Evolutionary conservation across 352 stramenopile genomes (phyloP).

Genomic region (Globisporangium sylvaticum): DNA sequence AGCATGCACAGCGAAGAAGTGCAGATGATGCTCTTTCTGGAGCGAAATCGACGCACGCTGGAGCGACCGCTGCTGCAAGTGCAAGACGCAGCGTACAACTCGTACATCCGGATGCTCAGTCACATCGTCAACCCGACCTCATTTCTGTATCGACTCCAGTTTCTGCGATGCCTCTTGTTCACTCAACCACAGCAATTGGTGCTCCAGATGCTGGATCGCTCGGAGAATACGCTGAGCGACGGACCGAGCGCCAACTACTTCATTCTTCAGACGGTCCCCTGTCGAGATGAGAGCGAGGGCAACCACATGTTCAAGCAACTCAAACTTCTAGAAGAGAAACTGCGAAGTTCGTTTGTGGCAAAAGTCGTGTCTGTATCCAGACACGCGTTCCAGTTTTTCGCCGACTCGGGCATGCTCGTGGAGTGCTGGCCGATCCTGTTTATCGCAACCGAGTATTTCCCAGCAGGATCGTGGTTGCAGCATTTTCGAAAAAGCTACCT

Average conservation of each 20-base stretch:
- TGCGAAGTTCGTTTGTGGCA: constrained; percentile 39
- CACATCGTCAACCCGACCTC: constrained; percentile 51
- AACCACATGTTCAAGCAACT: constrained; percentile 31
- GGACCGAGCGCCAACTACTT: constrained; percentile 20
- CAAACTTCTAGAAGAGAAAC: constrained; percentile 27
- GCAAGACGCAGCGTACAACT: constrained; percentile 48
- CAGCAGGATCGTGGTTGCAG: constrained; percentile 30
- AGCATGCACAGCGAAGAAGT: constrained; percentile 40
- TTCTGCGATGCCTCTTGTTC: constrained; percentile 43
- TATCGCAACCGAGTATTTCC: constrained; percentile 40
- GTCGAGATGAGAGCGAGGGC: constrained; percentile 36
- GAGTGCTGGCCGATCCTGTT: constrained; percentile 64
- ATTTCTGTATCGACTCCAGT: constrained; percentile 41
- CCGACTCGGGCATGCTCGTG: constrained; percentile 50
- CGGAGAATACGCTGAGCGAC: constrained; percentile 7
- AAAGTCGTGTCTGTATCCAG: constrained; percentile 28
- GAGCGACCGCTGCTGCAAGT: constrained; percentile 42
- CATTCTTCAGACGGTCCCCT: constrained; percentile 46
- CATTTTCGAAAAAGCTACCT: constrained; percentile 25
- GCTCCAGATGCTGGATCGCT: constrained; percentile 28
- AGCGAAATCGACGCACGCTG: constrained; percentile 30
- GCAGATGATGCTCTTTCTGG: constrained; percentile 42
- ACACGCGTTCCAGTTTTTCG: constrained; percentile 62
- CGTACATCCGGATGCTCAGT: constrained; percentile 42
- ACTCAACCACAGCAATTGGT: constrained; percentile 33